Base-by-base conservation (phyloP, 306 rosid species). In the Glycine soja region DNA sequence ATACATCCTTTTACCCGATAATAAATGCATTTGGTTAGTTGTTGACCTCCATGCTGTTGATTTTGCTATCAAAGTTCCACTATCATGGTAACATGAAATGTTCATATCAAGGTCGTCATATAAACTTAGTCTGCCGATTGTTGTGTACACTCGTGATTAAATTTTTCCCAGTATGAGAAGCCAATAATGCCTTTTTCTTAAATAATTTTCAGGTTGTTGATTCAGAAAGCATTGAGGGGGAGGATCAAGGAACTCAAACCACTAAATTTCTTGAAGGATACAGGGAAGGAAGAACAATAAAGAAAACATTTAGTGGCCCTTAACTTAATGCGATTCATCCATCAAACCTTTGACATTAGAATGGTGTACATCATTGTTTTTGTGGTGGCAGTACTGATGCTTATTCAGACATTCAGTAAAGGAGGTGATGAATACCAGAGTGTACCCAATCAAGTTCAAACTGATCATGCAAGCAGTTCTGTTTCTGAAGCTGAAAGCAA, bases 221-320 rank as follows among this genome's bases (percentile, higher is more conserved):
- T 64, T 91, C 91, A 11, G 97, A 96, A 85, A 89, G 87, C 81
- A 85, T 93, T 14, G 75, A 46, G 38, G 98, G 82, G 24, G 92
- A 90, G 76, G 94, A 96, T 83, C 93, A 90, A 45, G 98, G 91
- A 72, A 87, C 92, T 10, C 90, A 85, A 74, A 88, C 93, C 68
- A 85, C 97, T 1, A 86, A 78, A 75, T 92, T 96, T 72, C 69
- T 96, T 3, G 90, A 87, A 88, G 97, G 98, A 83, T 96, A 92
- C 14, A 86, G 88, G 70, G 97, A 92, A 78, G 99, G 99, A 77
- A 90, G 88, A 86, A 90, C 90, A 10, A 38, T 85, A 75, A 61
- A 90, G 89, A 82, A 89, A 47, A 32, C 51, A 79, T 66, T 88
- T 7, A 80, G 88, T 2, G 91, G 93, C 32, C 86, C 91, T 12